Evolutionary conservation across 2,329 filamentous ascomycete species (phyloP).

Genomic region (Cucurbitaria berberidis): DNA sequence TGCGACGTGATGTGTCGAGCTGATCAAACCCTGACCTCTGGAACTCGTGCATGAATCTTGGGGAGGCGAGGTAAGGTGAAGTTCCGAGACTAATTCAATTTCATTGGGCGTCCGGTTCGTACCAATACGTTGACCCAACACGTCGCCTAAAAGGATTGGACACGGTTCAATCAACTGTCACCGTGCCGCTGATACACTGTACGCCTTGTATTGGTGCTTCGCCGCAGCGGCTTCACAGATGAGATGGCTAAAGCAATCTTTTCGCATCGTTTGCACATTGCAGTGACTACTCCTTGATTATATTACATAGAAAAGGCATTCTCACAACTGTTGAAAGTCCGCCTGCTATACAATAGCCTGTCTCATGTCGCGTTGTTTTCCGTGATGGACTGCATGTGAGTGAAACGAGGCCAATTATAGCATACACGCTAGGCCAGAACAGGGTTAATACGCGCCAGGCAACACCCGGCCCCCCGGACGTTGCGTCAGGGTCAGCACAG

Average conservation of each 20-base stretch:
- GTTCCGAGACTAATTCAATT: background rate
- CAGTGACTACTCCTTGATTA: background rate
- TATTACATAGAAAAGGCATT: too few species aligned
- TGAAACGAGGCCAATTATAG: slow-evolving; percentile 26
- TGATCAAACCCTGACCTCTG: background rate
- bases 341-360: background rate
- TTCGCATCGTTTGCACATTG: background rate
- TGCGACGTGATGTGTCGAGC: background rate
- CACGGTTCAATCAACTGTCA: background rate
- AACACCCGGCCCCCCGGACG: slow-evolving; percentile 1
- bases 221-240: background rate
- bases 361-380: background rate
- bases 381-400: background rate
- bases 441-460: slow-evolving; percentile 16
- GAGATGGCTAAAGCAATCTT: background rate
- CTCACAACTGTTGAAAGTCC: too few species aligned
- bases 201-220: background rate
- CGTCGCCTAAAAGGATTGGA: background rate
- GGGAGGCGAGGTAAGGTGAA: background rate
- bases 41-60: background rate
- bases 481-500: slow-evolving; percentile 20
- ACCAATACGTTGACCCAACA: background rate
- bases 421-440: slow-evolving; percentile 13
- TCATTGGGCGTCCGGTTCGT: background rate
- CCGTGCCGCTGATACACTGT: slow-evolving; percentile 5